Base-by-base conservation (phyloP, 2,329 filamentous ascomycete species). In the Parastagonospora nodorum region DNA sequence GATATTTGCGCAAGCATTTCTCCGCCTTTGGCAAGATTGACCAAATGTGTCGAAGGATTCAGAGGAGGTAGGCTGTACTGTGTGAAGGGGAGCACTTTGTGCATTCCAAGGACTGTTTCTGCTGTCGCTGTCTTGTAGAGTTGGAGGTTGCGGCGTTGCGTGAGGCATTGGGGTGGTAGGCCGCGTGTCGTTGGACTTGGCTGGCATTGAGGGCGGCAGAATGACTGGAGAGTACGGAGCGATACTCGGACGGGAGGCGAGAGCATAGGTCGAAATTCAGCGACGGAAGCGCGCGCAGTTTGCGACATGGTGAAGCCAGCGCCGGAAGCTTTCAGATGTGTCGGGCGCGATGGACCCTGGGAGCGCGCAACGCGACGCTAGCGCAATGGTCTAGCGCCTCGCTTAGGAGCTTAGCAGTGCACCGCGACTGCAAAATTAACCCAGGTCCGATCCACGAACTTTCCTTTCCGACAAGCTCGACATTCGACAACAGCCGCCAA, bases 401-500 rank as follows among this genome's bases (percentile, higher is more conserved):
- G 19, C 19, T 24, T 24, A 37, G 31, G 6, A 39, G 45, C 12
- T 42, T 11, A 10, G 31, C 31, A n/a, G n/a, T 32, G 31, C n/a
- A 11, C 31, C 9, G 31, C 31, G 31, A 32, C 19, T 24, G 19
- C 19, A 24, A 24, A 24, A 24, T 24, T 24, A 24, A 24, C 19
- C 19, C 19, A 24, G 19, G 19, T 24, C 19, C 19, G 19, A 24
- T 24, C 19, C 19, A 24, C 19, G 19, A 24, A 24, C 19, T 3
- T 24, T 24, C 19, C 19, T 24, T 24, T 24, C 54, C 58, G 53
- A 60, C 58, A 42, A 51, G 50, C 51, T 50, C 54, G 58, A 67
- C 62, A 65, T 46, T 61, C 62, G 63, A 69, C 63, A 57, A 46
- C 57, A 57, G 60, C 64, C 76, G 79, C 78, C 80, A 84, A 73